phyloP scores from a whole-genome alignment of 2,329 filamentous ascomycete genomes.

The Verruconis gallopava region DNA sequence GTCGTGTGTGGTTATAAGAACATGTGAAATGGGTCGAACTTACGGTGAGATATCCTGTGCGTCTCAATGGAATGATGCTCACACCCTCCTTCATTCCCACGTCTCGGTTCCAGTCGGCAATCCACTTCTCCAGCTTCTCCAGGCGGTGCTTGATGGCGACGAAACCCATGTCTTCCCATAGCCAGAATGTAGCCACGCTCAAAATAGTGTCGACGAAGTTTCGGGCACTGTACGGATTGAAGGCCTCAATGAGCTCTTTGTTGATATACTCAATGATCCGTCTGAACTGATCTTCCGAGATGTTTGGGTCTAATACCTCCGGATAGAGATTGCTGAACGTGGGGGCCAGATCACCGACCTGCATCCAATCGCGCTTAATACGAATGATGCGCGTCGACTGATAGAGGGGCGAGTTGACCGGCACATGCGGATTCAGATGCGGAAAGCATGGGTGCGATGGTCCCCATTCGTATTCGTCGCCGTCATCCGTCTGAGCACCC shows the following conservation, averaged over 20 bases:
- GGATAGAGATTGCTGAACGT: constrained; percentile 93
- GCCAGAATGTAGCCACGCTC: constrained; percentile 75
- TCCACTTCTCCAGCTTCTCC: constrained; percentile 59
- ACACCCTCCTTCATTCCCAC: constrained; percentile 48
- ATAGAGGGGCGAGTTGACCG: constrained; percentile 61
- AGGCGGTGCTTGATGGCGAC: constrained; percentile 63
- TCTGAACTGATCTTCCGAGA: constrained; percentile 79
- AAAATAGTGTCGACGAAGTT: constrained; percentile 71
- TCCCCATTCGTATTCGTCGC: constrained; percentile 74
- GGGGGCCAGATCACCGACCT: constrained; percentile 78
- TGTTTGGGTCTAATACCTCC: constrained; percentile 79
- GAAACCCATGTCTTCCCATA: constrained; percentile 84
- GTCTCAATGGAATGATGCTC: constrained; percentile 62
- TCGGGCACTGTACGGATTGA: constrained; percentile 61
- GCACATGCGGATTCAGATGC: constrained; percentile 84
- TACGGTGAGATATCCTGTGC: constrained; percentile 79
- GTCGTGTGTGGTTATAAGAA: too few relatives aligned
- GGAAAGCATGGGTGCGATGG: constrained; percentile 90
- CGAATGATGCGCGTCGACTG: constrained; percentile 77
- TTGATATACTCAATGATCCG: constrained; percentile 73
- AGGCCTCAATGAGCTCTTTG: constrained; percentile 58
- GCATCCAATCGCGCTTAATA: constrained; percentile 81
- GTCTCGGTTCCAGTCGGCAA: constrained; percentile 75
- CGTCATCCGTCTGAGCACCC: constrained; percentile 26
- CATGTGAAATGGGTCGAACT: constrained; percentile 22